Evolutionary conservation across 73 alveolate species (phyloP), one percentile per base, ranked within the genome.

Genomic region (Uronychia setigera): DNA sequence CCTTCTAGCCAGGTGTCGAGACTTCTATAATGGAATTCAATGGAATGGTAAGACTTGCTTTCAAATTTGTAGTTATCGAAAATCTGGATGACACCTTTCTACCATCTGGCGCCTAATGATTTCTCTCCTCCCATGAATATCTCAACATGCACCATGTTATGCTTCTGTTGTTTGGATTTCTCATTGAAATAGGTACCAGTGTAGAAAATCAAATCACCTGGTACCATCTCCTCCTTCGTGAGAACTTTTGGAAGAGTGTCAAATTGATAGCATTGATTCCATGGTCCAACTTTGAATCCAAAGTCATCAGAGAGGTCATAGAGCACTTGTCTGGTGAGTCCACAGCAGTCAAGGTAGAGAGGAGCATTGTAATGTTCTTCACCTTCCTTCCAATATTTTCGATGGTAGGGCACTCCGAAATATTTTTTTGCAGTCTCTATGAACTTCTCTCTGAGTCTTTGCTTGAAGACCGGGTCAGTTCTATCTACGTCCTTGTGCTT

Each of bases 81-180:
- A 34, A 93, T 82, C 77, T 92, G 88, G 29, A 97, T 95, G 30
- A 93, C 91, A 26, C 98, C 99, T 88, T 92, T 95, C 81, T 94
- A 83, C 84, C 91, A 93, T 84, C 99, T 93, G 0, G 98, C 95
- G 1, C 99, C 99, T 33, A 87, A 80, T 26, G 87, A 60, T 28
- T 67, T 74, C 30, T 75, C 92, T 76, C 78, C 77, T 27, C 98
- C 98, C 26, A 91, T 81, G 87, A 74, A 96, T 33, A 97, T 94
- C 92, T 97, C 99, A 31, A 97, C 99, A 91, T 97, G 99, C 74
- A 95, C 97, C 97, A 97, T 97, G 88, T 97, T 92, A 89, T 97
- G 99, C 82, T 84, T 82, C 74, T 96, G 98, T 30, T 84, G 78
- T 87, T 85, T 94, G 88, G 82, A 86, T 80, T 97, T 87, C 74